Conservation (phyloP, 495 filamentous ascomycete species). For the Aspergillus diversus region DNA sequence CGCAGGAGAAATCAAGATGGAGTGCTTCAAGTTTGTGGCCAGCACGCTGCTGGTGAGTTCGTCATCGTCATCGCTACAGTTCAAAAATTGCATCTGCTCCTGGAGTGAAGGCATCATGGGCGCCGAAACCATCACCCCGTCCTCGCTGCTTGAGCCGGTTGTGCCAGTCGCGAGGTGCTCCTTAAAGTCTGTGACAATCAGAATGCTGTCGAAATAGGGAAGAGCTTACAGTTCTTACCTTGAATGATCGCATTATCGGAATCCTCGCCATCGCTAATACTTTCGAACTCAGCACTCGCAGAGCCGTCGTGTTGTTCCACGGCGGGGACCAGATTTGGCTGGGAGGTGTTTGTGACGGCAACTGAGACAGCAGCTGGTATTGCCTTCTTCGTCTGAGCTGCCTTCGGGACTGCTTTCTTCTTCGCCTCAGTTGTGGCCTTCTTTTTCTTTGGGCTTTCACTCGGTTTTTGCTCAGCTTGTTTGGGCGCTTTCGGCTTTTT, state of each 20-base stretch:
- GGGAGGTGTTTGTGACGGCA: not conserved
- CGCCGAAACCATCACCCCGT: not conserved
- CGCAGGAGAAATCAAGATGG: slow-evolving; percentile 24
- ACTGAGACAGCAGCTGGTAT: not conserved
- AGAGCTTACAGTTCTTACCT: slow-evolving; percentile 5
- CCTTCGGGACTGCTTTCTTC: not conserved
- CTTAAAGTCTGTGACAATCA: slow-evolving; percentile 22
- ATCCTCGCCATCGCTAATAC: not conserved
- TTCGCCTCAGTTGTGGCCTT: not conserved
- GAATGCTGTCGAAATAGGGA: not conserved
- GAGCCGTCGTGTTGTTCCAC: not conserved
- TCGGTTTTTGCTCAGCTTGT: not conserved
- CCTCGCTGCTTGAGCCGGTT: not conserved
- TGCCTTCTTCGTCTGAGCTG: not conserved
- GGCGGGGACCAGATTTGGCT: not conserved
- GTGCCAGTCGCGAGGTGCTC: slow-evolving; percentile 20
- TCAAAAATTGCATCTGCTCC: slow-evolving; percentile 23
- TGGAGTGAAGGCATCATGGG: slow-evolving; percentile 12
- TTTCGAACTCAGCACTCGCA: slow-evolving; percentile 1
- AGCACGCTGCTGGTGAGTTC: not conserved
- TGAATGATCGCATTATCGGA: slow-evolving; percentile 11
- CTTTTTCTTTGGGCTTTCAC: not conserved
- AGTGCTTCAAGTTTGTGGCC: slow-evolving; percentile 17
- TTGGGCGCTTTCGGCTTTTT: not conserved
- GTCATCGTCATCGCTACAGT: slow-evolving; percentile 15